A percentile compares a stretch with the other conserved stretches of the same genome.
Conservation (phyloP, 257 asterid genomes). For the Nicotiana tomentosiformis region DNA sequence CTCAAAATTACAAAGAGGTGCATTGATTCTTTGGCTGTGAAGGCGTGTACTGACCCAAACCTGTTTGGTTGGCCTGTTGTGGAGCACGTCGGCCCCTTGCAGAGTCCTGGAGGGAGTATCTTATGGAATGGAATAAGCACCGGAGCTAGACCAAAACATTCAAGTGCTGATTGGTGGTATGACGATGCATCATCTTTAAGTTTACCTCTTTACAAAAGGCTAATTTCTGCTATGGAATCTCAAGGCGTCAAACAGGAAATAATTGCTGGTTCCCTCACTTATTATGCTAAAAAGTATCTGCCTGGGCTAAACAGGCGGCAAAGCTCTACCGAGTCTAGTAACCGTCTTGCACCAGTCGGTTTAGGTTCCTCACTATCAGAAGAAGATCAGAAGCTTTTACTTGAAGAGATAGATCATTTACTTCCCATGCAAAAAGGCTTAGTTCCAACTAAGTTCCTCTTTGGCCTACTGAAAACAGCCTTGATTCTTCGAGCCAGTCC, state of each 20-base stretch:
- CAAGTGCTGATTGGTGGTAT: slow-evolving; percentile 94
- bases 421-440: slow-evolving; percentile 83
- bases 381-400: slow-evolving; percentile 75
- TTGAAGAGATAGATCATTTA: slow-evolving; percentile 71
- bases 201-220: slow-evolving; percentile 57
- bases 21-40: slow-evolving; percentile 73
- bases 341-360: slow-evolving; percentile 34
- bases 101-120: slow-evolving; percentile 95
- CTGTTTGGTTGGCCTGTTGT: slow-evolving; percentile 88
- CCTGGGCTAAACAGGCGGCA: slow-evolving; percentile 82
- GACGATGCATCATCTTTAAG: slow-evolving; percentile 83
- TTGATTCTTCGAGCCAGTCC: slow-evolving; percentile 67
- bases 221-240: slow-evolving; percentile 70
- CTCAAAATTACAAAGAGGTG: slow-evolving; percentile 65
- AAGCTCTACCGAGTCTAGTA: slow-evolving; percentile 43
- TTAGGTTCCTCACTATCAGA: slow-evolving; percentile 48
- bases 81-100: slow-evolving; percentile 97
- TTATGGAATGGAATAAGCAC: slow-evolving; percentile 99
- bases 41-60: slow-evolving; percentile 74
- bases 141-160: slow-evolving; percentile 69
- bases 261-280: slow-evolving; percentile 65
- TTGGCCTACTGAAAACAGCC: slow-evolving; percentile 80
- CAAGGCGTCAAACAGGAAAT: slow-evolving; percentile 63
- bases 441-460: slow-evolving; percentile 61
- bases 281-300: slow-evolving; percentile 65